A percentile compares a stretch with the other conserved stretches of the same genome.
phyloP scores from a whole-genome alignment of 2,329 filamentous ascomycete genomes.

The Hypoxylon sp. region DNA sequence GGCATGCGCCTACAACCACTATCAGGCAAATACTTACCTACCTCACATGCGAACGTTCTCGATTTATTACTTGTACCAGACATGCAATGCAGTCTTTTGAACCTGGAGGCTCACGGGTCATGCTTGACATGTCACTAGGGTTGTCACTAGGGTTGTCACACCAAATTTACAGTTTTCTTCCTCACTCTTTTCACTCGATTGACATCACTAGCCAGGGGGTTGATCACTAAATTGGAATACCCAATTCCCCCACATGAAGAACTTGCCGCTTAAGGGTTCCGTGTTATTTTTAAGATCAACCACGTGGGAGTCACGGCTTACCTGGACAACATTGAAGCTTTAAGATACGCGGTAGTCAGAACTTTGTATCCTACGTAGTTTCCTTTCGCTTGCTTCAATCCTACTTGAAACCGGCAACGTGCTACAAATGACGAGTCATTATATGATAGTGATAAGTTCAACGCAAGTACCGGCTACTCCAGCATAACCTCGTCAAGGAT shows the following conservation, averaged over 20 bases:
- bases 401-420: slow-evolving; percentile 7
- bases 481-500: background rate
- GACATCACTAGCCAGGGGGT: slow-evolving; percentile 34
- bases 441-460: background rate
- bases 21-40: slow-evolving; percentile 18
- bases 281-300: slow-evolving; percentile 25
- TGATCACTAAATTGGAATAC: slow-evolving; percentile 22
- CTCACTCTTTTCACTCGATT: slow-evolving; percentile 22
- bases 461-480: background rate
- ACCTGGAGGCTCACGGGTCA: background rate
- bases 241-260: slow-evolving; percentile 25
- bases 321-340: slow-evolving; percentile 5
- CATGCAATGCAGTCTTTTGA: background rate
- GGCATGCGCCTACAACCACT: background rate
- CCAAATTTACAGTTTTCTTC: background rate
- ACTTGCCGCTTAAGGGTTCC: slow-evolving; percentile 21
- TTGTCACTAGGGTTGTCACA: slow-evolving; percentile 17
- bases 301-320: slow-evolving; percentile 36
- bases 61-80: background rate
- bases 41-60: background rate
- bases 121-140: background rate
- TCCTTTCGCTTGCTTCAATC: slow-evolving; percentile 2
- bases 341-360: slow-evolving; percentile 26
- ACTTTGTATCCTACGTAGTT: slow-evolving; percentile 7
- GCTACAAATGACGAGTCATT: slow-evolving; percentile 27